Conservation (phyloP, 1,139 yeast genomes). For the Lipomyces yarrowii region DNA sequence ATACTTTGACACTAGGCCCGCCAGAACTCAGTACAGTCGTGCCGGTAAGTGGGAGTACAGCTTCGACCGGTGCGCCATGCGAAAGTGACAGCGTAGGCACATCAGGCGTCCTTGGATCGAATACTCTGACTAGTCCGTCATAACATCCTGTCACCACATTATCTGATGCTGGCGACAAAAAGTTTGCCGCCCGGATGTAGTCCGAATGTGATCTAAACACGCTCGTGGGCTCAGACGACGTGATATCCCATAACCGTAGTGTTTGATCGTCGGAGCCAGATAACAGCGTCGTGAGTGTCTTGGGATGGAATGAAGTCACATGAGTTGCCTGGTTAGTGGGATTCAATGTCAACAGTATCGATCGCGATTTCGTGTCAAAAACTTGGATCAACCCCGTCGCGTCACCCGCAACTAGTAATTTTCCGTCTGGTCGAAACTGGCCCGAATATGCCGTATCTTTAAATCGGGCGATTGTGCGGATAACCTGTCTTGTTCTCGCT, state of each 20-base stretch:
- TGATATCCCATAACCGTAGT: conserved; percentile 83
- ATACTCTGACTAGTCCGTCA: conserved; percentile 84
- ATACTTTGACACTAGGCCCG: conserved; percentile 82
- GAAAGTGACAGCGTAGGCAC: conserved; percentile 53
- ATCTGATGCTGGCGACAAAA: conserved; percentile 63
- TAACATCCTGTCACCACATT: conserved; percentile 92
- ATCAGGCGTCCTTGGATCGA: conserved; percentile 64
- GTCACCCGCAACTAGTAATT: conserved; percentile 82
- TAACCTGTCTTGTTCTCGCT: conserved; percentile 87
- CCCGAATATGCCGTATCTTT: conserved; percentile 89
- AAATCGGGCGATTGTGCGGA: conserved; percentile 85
- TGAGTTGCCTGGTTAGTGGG: conserved; percentile 90
- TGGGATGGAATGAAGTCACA: conserved; percentile 89
- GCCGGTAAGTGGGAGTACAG: conserved; percentile 76
- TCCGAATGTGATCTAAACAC: conserved; percentile 81
- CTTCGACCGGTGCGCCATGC: conserved; percentile 84
- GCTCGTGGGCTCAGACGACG: conserved; percentile 69
- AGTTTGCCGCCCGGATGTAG: conserved; percentile 81
- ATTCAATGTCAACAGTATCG: conserved; percentile 72
- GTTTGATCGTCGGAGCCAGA: conserved; percentile 92
- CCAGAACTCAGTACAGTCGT: conserved; percentile 81
- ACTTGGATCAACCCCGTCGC: conserved; percentile 83
- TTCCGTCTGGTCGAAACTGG: conserved; percentile 81
- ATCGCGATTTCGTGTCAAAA: conserved; percentile 81
- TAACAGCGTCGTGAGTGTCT: conserved; percentile 66